Conservation (phyloP, 441 rosid species). For the Rhodomyrtus psidioides region DNA sequence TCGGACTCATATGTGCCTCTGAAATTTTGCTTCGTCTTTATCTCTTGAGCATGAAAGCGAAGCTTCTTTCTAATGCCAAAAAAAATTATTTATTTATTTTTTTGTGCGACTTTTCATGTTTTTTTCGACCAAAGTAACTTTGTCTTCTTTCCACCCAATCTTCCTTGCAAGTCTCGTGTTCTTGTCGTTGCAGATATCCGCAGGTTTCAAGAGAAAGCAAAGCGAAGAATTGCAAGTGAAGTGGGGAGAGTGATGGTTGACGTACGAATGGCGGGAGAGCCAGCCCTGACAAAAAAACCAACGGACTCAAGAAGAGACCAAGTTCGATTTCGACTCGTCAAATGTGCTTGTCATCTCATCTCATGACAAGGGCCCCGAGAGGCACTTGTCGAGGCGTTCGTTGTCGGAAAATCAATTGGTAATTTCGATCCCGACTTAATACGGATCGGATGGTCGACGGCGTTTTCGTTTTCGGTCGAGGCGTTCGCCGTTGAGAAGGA, state of each 20-base stretch:
- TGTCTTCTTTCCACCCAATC: not conserved
- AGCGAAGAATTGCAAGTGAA: not conserved
- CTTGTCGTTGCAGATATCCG: not conserved
- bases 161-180: not conserved
- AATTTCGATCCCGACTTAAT: not conserved
- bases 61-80: not conserved
- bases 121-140: not conserved
- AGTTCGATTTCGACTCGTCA: not conserved
- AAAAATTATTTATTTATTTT: no score
- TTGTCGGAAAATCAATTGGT: not conserved
- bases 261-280: not conserved
- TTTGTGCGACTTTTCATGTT: not conserved
- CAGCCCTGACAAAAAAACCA: not conserved
- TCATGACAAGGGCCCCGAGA: not conserved
- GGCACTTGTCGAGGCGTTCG: not conserved
- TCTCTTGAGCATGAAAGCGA: not conserved
- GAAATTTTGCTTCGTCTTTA: not conserved
- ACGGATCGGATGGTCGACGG: not conserved
- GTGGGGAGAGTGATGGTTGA: not conserved
- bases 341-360: not conserved
- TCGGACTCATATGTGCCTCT: not conserved
- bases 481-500: not conserved
- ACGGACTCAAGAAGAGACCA: not conserved
- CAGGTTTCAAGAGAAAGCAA: not conserved
- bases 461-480: not conserved